A percentile compares a stretch with the other conserved stretches of the same genome.
These are phyloP conservation scores for Chimonanthus salicifolius DNA, from an alignment of 164 flowering plant genomes.

Conservation along the genomic window DNA sequence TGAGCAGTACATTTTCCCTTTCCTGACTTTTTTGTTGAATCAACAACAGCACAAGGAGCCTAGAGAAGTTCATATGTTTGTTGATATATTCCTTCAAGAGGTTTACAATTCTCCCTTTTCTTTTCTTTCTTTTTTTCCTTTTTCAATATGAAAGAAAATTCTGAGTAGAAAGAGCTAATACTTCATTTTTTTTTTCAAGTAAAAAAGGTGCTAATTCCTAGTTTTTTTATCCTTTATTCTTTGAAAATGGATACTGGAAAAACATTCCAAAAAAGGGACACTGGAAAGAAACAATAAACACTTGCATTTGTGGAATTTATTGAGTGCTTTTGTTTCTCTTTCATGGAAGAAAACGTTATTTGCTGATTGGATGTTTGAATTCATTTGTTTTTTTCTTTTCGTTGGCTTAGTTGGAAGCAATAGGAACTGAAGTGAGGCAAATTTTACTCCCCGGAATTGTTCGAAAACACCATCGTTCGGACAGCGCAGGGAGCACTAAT, in stretches of 20 bases:
- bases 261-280: too few relatives aligned
- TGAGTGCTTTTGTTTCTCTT: slow-evolving; percentile 1
- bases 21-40: slow-evolving; percentile 12
- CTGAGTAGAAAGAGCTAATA: not conserved
- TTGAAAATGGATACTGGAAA: not conserved
- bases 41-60: slow-evolving; percentile 93
- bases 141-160: slow-evolving; percentile 1
- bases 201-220: not conserved
- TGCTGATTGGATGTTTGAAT: not conserved
- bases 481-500: slow-evolving; percentile 87
- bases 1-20: not conserved
- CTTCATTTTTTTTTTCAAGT: not conserved
- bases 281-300: not conserved
- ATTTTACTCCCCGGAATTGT: slow-evolving; percentile 58
- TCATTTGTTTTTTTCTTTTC: slow-evolving; percentile 1
- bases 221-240: not conserved
- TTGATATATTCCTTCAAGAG: slow-evolving; percentile 93
- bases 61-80: slow-evolving; percentile 99
- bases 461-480: slow-evolving; percentile 72
- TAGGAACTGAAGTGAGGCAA: slow-evolving; percentile 69
- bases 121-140: not conserved
- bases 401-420: slow-evolving; percentile 52
- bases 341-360: not conserved
- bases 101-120: slow-evolving; percentile 30
- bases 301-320: not conserved